These are phyloP conservation scores for Eucalyptus cloeziana DNA, from an alignment of 345 rosid genomes.

Conservation along the genomic window DNA sequence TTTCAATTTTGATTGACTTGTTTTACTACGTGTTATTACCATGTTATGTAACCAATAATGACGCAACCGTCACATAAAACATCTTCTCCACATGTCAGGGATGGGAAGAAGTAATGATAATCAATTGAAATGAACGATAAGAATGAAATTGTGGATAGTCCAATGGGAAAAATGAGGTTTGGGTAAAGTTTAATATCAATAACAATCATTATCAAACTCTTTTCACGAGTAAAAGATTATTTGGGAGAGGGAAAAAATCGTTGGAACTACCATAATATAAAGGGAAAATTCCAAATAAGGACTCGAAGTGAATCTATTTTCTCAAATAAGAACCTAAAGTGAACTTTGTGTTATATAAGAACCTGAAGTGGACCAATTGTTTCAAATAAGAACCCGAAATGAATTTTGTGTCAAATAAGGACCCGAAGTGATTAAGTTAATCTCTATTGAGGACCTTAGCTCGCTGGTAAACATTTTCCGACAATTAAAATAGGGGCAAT, in stretches of 20 bases:
- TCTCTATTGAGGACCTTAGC: too few relatives aligned
- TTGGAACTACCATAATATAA: not conserved
- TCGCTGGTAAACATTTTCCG: too few relatives aligned
- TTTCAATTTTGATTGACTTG: not conserved
- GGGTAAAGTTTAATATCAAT: not conserved
- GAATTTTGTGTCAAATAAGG: too few relatives aligned
- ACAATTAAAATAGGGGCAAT: too few relatives aligned
- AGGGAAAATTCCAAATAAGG: too few relatives aligned
- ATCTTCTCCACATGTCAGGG: not conserved
- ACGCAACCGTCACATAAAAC: not conserved
- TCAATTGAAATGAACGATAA: not conserved
- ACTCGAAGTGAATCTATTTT: too few relatives aligned
- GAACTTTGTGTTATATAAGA: too few relatives aligned
- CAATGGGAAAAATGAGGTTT: not conserved
- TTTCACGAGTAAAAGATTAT: not conserved
- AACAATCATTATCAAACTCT: not conserved
- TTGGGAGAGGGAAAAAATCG: rapidly evolving
- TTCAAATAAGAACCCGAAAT: too few relatives aligned
- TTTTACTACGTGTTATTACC: not conserved
- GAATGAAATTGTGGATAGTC: not conserved
- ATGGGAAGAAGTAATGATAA: not conserved
- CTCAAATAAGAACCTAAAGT: too few relatives aligned
- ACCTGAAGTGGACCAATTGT: too few relatives aligned
- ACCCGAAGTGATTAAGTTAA: too few relatives aligned
- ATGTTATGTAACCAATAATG: not conserved